A percentile compares a stretch with the other conserved stretches of the same genome.
Evolutionary conservation across 345 rosid species (phyloP).

Genomic region (Salix caprea): DNA sequence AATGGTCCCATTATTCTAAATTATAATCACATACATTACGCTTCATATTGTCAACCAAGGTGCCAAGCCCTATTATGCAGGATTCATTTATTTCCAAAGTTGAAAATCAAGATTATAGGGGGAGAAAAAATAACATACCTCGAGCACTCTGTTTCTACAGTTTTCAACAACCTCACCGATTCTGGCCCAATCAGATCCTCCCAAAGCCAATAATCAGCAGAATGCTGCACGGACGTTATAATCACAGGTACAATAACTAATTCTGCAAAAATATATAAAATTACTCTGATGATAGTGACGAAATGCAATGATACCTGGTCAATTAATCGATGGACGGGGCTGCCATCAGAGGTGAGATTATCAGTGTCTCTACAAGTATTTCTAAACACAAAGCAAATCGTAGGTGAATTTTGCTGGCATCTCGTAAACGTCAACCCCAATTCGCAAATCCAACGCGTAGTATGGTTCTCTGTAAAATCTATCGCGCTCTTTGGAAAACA

Average conservation of each 20-base stretch:
- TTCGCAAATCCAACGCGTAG: slow-evolving; percentile 49
- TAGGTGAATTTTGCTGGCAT: slow-evolving; percentile 82
- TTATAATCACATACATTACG: too few relatives aligned
- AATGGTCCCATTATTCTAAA: too few relatives aligned
- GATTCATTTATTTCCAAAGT: too few relatives aligned
- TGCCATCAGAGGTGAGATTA: slow-evolving; percentile 90
- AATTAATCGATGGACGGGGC: slow-evolving; percentile 92
- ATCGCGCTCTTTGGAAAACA: background rate
- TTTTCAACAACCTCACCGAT: slow-evolving; percentile 71
- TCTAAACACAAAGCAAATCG: slow-evolving; percentile 41
- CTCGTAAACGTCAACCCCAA: slow-evolving; percentile 79
- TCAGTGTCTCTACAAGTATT: slow-evolving; percentile 63
- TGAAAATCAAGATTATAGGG: too few relatives aligned
- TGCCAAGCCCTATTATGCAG: too few relatives aligned
- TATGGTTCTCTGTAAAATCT: slow-evolving; percentile 35
- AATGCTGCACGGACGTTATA: too few relatives aligned
- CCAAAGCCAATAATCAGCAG: slow-evolving; percentile 92
- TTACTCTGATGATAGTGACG: too few relatives aligned
- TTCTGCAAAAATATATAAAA: too few relatives aligned
- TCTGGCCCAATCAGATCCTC: slow-evolving; percentile 77
- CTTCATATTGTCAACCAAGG: too few relatives aligned
- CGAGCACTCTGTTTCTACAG: too few relatives aligned
- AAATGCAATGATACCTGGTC: slow-evolving; percentile 48
- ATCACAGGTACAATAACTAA: too few relatives aligned
- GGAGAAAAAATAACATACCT: too few relatives aligned